Evolutionary conservation across 139 green algal genomes (phyloP).

Genomic region (Tetraselmis striata): DNA sequence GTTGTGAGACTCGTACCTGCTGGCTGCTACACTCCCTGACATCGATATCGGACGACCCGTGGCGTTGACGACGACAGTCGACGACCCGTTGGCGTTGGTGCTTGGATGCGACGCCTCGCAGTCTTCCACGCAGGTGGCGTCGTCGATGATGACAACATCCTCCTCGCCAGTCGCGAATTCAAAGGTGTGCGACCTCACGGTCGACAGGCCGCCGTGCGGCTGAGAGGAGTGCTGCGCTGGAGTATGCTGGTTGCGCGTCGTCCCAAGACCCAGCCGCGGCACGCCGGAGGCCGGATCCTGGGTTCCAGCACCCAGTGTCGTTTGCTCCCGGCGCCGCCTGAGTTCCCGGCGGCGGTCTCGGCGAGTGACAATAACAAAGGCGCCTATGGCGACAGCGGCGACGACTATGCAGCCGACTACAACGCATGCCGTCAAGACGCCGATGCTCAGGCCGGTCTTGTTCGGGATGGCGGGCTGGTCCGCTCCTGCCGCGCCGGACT

Average conservation of each 20-base stretch:
- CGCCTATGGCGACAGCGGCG: neutral
- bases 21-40: too few species aligned
- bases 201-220: neutral
- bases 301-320: too few species aligned
- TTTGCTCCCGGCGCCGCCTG: neutral
- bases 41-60: neutral
- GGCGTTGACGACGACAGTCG: neutral
- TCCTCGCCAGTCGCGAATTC: neutral
- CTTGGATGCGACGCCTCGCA: neutral
- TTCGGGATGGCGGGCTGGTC: neutral
- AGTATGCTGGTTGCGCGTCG: too few species aligned
- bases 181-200: neutral
- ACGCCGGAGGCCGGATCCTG: too few species aligned
- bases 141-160: neutral
- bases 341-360: neutral
- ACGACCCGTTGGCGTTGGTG: too few species aligned
- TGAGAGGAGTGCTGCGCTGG: neutral
- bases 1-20: too few species aligned
- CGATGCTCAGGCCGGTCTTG: neutral
- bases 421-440: neutral
- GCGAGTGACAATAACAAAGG: neutral
- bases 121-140: neutral
- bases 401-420: neutral
- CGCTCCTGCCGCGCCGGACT: neutral
- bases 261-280: too few species aligned